These are phyloP conservation scores for Didymella lethalis DNA, from an alignment of 2,329 filamentous ascomycete genomes.

Conservation along the genomic window DNA sequence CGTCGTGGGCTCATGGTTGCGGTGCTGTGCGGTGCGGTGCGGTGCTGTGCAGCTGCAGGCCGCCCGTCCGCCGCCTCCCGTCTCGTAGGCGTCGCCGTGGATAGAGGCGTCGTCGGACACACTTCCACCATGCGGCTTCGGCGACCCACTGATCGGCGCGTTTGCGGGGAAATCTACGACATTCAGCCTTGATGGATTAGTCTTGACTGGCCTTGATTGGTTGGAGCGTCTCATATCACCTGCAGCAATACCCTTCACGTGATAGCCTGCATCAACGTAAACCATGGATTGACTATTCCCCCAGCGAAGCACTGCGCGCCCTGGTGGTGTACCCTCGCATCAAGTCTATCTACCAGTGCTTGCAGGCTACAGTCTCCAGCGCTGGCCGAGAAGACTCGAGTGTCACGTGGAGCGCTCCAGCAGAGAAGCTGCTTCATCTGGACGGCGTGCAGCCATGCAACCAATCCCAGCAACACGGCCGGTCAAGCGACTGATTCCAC, in stretches of 20 bases:
- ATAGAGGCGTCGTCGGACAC: not conserved
- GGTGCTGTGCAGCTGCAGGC: not conserved
- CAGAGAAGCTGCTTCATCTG: not conserved
- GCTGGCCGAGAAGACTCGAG: not conserved
- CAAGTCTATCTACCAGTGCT: not conserved
- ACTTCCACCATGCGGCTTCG: conserved; percentile 3
- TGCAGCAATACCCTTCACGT: conserved; percentile 1
- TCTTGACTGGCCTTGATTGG: conserved; percentile 6
- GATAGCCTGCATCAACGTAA: not conserved
- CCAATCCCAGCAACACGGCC: not conserved
- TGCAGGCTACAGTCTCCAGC: not conserved
- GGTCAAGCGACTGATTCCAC: not conserved
- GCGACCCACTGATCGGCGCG: conserved; percentile 15
- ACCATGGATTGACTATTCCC: not conserved
- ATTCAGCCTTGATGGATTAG: too few relatives aligned
- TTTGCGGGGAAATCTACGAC: conserved; percentile 18
- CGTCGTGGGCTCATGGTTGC: conserved; percentile 18
- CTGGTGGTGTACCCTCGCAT: not conserved
- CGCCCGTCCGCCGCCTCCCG: conserved; percentile 12
- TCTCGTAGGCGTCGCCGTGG: conserved; percentile 3
- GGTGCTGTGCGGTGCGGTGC: too few relatives aligned
- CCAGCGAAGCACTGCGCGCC: not conserved
- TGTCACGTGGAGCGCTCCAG: not conserved
- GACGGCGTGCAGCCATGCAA: not conserved
- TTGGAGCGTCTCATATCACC: not conserved